Percentiles rank a stretch among this genome's conserved stretches.
These are phyloP conservation scores for Claviceps lovelessii DNA, from an alignment of 2,329 filamentous ascomycete genomes.

Conservation along the genomic window DNA sequence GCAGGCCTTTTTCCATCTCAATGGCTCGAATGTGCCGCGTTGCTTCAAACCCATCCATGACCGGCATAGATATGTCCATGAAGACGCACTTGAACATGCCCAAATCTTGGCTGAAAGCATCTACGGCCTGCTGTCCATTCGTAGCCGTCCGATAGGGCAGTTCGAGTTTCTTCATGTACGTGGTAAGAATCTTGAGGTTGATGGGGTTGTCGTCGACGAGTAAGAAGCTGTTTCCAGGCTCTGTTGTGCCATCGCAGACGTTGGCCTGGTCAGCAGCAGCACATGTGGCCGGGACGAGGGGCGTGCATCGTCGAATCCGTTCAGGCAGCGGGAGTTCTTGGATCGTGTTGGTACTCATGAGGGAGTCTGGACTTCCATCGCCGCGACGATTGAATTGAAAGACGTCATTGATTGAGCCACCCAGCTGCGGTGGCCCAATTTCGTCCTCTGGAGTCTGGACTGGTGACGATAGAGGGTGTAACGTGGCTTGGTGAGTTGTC, in stretches of 20 bases:
- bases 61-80: conserved; percentile 39
- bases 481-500: conserved; percentile 1
- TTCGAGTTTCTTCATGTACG: conserved; percentile 16
- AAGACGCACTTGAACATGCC: conserved; percentile 14
- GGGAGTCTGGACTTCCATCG: not conserved
- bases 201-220: conserved; percentile 25
- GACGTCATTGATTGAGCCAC: not conserved
- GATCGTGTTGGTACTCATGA: not conserved
- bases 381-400: not conserved
- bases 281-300: not conserved
- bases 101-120: conserved; percentile 9
- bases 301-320: conserved; percentile 1
- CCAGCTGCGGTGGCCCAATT: not conserved
- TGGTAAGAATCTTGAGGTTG: conserved; percentile 18
- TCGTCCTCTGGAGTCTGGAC: conserved; percentile 2
- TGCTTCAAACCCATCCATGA: conserved; percentile 34
- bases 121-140: conserved; percentile 16
- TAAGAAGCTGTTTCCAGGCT: conserved; percentile 4
- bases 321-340: conserved; percentile 1
- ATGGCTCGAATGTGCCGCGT: conserved; percentile 28
- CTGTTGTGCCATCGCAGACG: not conserved
- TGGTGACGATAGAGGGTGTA: not conserved
- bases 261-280: not conserved
- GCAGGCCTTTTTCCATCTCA: not conserved
- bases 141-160: conserved; percentile 10